Conservation (phyloP, 208 protist species). For the Leishmania aethiopica region DNA sequence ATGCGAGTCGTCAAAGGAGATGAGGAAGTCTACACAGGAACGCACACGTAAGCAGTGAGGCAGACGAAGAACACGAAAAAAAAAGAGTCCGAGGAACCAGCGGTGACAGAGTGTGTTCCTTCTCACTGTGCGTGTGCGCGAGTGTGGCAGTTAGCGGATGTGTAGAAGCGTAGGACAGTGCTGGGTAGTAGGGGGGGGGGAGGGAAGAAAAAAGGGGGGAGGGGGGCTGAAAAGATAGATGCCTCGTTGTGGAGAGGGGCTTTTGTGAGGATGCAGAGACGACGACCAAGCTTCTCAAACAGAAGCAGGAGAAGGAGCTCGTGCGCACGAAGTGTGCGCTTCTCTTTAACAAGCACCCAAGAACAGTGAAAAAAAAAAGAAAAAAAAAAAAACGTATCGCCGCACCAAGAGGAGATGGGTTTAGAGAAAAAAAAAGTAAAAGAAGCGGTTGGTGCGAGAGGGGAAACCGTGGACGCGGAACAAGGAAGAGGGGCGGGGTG, state of each 20-base stretch:
- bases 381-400: neutral
- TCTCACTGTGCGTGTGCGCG: neutral
- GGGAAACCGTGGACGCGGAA: too few relatives aligned
- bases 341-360: neutral
- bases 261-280: neutral
- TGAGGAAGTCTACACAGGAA: too few relatives aligned
- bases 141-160: neutral
- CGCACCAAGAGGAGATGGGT: neutral
- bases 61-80: too few relatives aligned
- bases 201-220: too few relatives aligned
- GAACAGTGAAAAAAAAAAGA: neutral
- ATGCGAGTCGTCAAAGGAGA: neutral
- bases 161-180: neutral
- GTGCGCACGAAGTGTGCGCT: neutral
- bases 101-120: neutral
- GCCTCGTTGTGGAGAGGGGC: neutral
- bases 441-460: neutral
- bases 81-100: neutral
- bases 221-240: neutral
- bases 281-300: neutral
- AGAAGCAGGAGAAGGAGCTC: too few relatives aligned
- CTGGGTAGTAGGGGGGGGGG: too few relatives aligned
- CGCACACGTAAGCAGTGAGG: too few relatives aligned
- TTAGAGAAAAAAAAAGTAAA: neutral
- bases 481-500: neutral